phyloP scores from a whole-genome alignment of 2,329 filamentous ascomycete genomes.

The Ophiobolus disseminans region DNA sequence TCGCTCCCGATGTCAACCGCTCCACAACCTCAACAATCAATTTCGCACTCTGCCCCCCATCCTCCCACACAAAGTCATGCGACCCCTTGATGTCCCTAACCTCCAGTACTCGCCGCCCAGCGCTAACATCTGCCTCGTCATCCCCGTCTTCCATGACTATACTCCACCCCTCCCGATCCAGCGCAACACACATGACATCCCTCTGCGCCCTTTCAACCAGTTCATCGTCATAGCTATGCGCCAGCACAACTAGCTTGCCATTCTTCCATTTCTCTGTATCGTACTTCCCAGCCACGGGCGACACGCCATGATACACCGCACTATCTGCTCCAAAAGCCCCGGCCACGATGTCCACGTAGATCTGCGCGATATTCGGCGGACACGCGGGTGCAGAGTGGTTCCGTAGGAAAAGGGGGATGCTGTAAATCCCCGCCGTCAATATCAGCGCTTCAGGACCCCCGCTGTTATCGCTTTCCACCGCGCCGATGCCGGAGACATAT shows the following conservation, averaged over 20 bases:
- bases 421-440: constrained; percentile 71
- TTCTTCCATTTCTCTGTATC: constrained; percentile 48
- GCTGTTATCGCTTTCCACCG: not conserved
- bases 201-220: constrained; percentile 64
- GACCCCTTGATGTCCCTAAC: constrained; percentile 60
- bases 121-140: constrained; percentile 31
- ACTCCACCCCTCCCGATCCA: constrained; percentile 54
- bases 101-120: constrained; percentile 42
- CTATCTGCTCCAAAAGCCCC: constrained; percentile 65
- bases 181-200: constrained; percentile 60
- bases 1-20: constrained; percentile 17
- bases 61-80: constrained; percentile 70
- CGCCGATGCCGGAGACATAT: constrained; percentile 42
- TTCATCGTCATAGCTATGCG: constrained; percentile 57
- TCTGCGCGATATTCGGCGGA: constrained; percentile 44
- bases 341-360: constrained; percentile 65
- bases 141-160: constrained; percentile 35
- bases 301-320: constrained; percentile 46
- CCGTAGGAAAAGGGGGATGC: constrained; percentile 62
- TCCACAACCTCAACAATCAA: constrained; percentile 41
- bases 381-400: constrained; percentile 50
- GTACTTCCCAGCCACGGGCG: constrained; percentile 60
- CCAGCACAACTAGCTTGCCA: constrained; percentile 51
- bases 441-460: constrained; percentile 56
- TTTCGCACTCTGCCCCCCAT: constrained; percentile 63